phyloP scores from a whole-genome alignment of 2,329 filamentous ascomycete genomes.

The Teratosphaeria epicoccoides region DNA sequence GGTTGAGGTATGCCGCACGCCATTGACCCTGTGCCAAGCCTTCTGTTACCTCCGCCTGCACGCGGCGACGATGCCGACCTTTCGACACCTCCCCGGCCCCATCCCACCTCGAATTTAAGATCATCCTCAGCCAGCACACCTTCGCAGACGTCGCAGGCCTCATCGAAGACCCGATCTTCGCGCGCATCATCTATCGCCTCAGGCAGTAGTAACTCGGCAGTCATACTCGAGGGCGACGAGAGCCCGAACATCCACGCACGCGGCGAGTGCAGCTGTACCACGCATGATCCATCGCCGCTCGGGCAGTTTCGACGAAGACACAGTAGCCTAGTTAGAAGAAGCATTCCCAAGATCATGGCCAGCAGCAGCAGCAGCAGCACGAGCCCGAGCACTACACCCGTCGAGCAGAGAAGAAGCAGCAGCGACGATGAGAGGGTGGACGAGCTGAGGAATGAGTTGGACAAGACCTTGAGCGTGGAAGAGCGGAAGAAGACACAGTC shows the following conservation, averaged over 20 bases:
- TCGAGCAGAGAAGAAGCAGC: background rate
- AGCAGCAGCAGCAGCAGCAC: conserved; percentile 17
- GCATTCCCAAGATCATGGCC: conserved; percentile 16
- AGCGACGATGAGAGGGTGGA: conserved; percentile 19
- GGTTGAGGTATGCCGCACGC: background rate
- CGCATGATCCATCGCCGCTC: conserved; percentile 19
- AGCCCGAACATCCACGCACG: conserved; percentile 15
- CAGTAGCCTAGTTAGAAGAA: conserved; percentile 20
- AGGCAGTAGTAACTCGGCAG: background rate
- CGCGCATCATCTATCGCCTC: background rate
- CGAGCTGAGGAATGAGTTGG: conserved; percentile 20
- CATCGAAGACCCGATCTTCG: background rate
- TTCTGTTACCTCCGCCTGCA: background rate
- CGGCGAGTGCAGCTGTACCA: conserved; percentile 21
- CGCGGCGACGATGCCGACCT: background rate
- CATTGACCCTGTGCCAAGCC: background rate
- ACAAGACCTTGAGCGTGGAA: conserved; percentile 17
- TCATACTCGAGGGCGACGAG: background rate
- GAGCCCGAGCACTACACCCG: background rate
- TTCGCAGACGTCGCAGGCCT: background rate
- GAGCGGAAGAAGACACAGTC: conserved; percentile 1
- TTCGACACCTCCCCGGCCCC: background rate
- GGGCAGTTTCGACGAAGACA: conserved; percentile 24
- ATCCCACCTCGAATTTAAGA: background rate
- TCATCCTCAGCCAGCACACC: background rate